phyloP scores from a whole-genome alignment of 192 early-diverging fungal species.

The Diversispora eburnea region DNA sequence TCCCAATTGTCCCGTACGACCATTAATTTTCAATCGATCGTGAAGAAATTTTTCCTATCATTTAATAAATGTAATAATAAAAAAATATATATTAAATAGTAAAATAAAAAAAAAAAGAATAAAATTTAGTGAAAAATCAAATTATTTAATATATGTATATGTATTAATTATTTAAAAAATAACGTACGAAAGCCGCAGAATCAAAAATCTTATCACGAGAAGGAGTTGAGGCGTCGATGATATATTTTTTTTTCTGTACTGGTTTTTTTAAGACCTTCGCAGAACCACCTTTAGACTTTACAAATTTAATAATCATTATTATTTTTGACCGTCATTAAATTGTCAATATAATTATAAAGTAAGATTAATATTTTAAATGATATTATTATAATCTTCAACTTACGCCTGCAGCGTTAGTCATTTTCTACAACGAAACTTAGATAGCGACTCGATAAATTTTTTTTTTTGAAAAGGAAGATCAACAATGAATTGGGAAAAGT shows the following conservation, averaged over 20 bases:
- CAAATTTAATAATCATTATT: no score
- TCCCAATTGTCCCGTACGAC: conserved; percentile 93
- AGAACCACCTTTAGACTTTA: conserved; percentile 9
- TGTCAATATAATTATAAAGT: no score
- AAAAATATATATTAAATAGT: not conserved
- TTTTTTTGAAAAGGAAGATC: no score
- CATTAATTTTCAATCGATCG: conserved; percentile 97
- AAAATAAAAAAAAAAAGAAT: conserved; percentile 21
- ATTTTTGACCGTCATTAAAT: no score
- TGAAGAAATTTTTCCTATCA: conserved; percentile 94
- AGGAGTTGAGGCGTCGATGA: conserved; percentile 90
- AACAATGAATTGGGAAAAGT: no score
- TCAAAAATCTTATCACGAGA: conserved; percentile 96
- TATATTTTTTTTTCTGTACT: conserved; percentile 65
- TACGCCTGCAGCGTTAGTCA: no score
- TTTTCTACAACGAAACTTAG: no score
- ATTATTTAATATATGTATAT: not conserved
- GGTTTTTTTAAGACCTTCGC: conserved; percentile 7
- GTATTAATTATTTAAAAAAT: conserved; percentile 7
- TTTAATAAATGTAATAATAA: conserved; percentile 5
- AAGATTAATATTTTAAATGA: no score
- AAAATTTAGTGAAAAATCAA: conserved; percentile 21
- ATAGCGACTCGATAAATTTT: no score
- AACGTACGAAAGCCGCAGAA: conserved; percentile 83
- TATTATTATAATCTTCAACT: no score